phyloP scores from a whole-genome alignment of 1,284 basidiomycete species.

The Puccinia polysora region DNA sequence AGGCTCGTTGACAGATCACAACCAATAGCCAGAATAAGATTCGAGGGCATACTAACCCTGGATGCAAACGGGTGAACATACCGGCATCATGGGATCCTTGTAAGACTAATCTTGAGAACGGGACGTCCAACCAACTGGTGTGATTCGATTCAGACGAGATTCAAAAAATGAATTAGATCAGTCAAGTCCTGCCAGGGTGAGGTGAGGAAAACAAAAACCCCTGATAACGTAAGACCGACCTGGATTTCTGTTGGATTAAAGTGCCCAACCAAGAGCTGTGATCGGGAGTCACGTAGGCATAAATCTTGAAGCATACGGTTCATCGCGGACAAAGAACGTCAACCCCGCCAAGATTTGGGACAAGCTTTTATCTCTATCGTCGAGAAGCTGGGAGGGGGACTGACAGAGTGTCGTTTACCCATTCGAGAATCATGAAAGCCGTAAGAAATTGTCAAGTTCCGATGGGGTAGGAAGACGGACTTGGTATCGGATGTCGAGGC shows the following conservation, averaged over 20 bases:
- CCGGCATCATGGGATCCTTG: constrained; percentile 36
- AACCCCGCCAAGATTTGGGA: not conserved
- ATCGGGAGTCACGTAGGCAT: constrained; percentile 28
- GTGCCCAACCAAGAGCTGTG: constrained; percentile 32
- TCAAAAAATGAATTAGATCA: too few relatives aligned
- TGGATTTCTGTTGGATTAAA: constrained; percentile 14
- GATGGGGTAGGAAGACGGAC: constrained; percentile 21
- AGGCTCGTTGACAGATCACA: too few relatives aligned
- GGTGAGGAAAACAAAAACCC: not conserved
- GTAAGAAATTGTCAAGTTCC: constrained; percentile 12
- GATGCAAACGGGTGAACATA: constrained; percentile 28
- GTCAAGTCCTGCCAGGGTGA: not conserved
- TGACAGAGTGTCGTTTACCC: constrained; percentile 30
- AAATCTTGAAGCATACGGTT: constrained; percentile 11
- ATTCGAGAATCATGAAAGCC: constrained; percentile 39
- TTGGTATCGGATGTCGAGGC: constrained; percentile 33
- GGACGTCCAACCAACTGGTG: constrained; percentile 17
- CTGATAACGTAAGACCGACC: not conserved
- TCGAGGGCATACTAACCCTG: constrained; percentile 24
- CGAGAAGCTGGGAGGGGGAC: not conserved
- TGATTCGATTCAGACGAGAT: not conserved
- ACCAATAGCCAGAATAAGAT: not conserved
- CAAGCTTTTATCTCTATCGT: not conserved
- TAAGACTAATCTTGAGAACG: constrained; percentile 28
- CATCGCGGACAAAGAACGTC: not conserved